Conservation (phyloP, 192 early-diverging fungal genomes). For the Polychytrium aggregatum region DNA sequence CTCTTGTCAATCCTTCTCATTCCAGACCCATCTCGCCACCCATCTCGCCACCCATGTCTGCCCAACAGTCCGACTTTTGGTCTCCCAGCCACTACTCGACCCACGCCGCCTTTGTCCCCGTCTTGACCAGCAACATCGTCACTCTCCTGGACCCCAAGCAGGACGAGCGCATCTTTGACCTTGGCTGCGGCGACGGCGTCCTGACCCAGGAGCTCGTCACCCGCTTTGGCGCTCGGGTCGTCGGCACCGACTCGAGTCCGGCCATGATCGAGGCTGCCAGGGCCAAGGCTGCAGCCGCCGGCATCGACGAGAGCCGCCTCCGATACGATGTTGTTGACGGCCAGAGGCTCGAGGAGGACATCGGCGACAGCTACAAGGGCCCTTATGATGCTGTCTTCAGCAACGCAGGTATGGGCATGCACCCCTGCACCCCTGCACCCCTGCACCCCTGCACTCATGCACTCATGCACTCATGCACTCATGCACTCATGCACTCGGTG, state of each 20-base stretch:
- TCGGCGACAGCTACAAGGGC: constrained; percentile 11
- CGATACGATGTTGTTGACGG: constrained; percentile 38
- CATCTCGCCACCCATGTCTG: too few species aligned
- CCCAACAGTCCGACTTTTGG: constrained; percentile 34
- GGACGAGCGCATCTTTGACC: constrained; percentile 48
- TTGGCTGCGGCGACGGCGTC: constrained; percentile 59
- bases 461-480: not conserved
- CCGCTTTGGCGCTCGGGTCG: constrained; percentile 24
- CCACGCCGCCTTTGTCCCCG: constrained; percentile 47
- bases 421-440: too few species aligned
- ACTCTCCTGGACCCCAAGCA: constrained; percentile 35
- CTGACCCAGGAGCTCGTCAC: constrained; percentile 41
- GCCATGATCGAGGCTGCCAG: constrained; percentile 44
- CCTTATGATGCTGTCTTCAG: constrained; percentile 60
- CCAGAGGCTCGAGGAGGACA: constrained; percentile 26
- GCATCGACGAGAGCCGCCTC: not conserved
- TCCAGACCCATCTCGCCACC: too few species aligned
- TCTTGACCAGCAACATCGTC: constrained; percentile 34
- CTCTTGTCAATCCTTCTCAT: too few species aligned
- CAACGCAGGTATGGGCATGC: constrained; percentile 37
- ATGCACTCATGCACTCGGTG: not conserved
- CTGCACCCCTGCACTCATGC: too few species aligned
- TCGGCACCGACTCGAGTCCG: constrained; percentile 47
- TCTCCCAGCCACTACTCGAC: constrained; percentile 35
- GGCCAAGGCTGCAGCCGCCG: constrained; percentile 10